These are phyloP conservation scores for Blumeria hordei DNA, from an alignment of 2,329 filamentous ascomycete species.

Conservation along the genomic window DNA sequence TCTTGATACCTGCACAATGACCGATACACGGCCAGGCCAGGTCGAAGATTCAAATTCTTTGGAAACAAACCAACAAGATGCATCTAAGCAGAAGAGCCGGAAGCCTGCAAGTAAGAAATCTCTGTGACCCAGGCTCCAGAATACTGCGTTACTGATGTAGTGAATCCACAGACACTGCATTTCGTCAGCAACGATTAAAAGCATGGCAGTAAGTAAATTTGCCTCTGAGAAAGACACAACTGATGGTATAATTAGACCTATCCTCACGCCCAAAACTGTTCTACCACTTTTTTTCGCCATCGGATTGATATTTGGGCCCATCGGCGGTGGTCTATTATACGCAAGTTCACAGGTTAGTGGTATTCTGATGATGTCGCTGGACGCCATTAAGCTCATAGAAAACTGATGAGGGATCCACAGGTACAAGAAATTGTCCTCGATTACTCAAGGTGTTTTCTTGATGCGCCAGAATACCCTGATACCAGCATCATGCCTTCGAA, in stretches of 20 bases:
- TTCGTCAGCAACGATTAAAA: conserved; percentile 87
- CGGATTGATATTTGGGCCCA: conserved; percentile 78
- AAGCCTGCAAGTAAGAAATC: conserved; percentile 55
- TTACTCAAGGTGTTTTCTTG: conserved; percentile 51
- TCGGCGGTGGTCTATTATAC: conserved; percentile 67
- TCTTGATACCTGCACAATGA: no score
- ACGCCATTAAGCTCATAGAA: conserved; percentile 2
- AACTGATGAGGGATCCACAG: conserved; percentile 19
- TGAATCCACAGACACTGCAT: conserved; percentile 53
- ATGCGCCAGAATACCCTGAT: conserved; percentile 23
- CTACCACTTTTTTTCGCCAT: conserved; percentile 77
- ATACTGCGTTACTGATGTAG: conserved; percentile 6
- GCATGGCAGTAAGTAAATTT: conserved; percentile 66
- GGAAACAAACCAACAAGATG: no score
- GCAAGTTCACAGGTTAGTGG: conserved; percentile 50
- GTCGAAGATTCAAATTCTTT: no score
- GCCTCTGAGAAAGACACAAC: conserved; percentile 3
- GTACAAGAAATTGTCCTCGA: conserved; percentile 81
- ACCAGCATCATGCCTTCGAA: conserved; percentile 28
- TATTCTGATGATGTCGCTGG: background rate
- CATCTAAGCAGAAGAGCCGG: conserved; percentile 62
- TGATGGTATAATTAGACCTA: conserved; percentile 35
- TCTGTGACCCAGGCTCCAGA: conserved; percentile 4
- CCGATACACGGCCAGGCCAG: no score
- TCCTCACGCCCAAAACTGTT: conserved; percentile 84